phyloP scores from a whole-genome alignment of 495 filamentous ascomycete genomes.

The Aspergillus diversus region DNA sequence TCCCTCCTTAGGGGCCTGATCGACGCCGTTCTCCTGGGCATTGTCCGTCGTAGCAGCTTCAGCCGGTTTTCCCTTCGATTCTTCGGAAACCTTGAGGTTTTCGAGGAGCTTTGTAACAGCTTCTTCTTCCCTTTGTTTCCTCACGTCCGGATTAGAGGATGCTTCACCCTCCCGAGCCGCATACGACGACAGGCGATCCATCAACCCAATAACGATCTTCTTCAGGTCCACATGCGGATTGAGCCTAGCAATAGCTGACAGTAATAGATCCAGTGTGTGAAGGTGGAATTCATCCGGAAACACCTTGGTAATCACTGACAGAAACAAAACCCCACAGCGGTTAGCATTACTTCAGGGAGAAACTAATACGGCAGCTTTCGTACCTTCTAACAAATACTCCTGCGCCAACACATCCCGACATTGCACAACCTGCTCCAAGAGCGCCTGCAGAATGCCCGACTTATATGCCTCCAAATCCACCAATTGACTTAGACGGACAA shows the following conservation, averaged over 20 bases:
- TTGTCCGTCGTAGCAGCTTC: constrained; percentile 35
- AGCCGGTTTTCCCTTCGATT: constrained; percentile 49
- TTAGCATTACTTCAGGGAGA: constrained; percentile 27
- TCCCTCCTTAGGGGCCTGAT: constrained; percentile 37
- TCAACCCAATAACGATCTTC: constrained; percentile 95
- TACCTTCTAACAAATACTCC: constrained; percentile 92
- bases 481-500: constrained; percentile 92
- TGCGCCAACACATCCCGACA: constrained; percentile 96
- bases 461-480: constrained; percentile 95
- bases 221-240: constrained; percentile 97
- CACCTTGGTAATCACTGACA: constrained; percentile 94
- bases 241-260: constrained; percentile 86
- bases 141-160: constrained; percentile 72
- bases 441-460: constrained; percentile 81
- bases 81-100: constrained; percentile 71
- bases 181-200: constrained; percentile 94
- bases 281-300: constrained; percentile 99
- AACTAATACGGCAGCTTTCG: constrained; percentile 11
- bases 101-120: constrained; percentile 76
- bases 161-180: constrained; percentile 84
- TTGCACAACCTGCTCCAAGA: constrained; percentile 96
- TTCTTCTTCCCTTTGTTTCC: constrained; percentile 79
- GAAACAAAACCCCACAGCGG: background rate
- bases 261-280: constrained; percentile 90
- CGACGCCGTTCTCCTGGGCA: constrained; percentile 51